A percentile compares a stretch with the other conserved stretches of the same genome.
Evolutionary conservation across 257 asterid genomes (phyloP).

Genomic region (Vinca minor): DNA sequence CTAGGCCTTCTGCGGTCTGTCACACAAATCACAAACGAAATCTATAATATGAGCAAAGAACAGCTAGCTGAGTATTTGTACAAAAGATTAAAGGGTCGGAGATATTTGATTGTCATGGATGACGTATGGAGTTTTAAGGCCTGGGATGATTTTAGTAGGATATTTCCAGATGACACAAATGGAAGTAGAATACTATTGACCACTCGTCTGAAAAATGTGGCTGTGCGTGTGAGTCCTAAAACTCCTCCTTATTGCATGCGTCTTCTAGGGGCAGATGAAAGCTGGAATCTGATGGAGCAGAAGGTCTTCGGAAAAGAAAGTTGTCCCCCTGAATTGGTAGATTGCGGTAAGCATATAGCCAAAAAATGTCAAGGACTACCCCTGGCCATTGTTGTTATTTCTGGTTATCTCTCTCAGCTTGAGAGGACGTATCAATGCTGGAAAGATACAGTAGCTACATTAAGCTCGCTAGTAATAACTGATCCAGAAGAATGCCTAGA

Average conservation of each 20-base stretch:
- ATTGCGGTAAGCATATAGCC: background rate
- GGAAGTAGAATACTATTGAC: background rate
- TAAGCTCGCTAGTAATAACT: background rate
- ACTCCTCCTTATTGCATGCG: slow-evolving; percentile 4
- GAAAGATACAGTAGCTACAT: background rate
- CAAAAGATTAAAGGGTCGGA: background rate
- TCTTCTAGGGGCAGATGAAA: background rate
- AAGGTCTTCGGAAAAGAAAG: background rate
- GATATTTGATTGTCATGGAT: slow-evolving; percentile 3
- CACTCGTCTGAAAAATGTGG: background rate
- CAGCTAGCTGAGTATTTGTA: background rate
- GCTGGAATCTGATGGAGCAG: background rate
- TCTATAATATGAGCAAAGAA: background rate
- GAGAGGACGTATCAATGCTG: background rate
- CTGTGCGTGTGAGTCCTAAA: background rate
- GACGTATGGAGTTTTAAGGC: background rate
- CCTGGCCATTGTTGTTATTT: background rate
- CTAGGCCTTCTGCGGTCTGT: background rate
- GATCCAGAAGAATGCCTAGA: slow-evolving; percentile 10
- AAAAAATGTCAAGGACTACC: slow-evolving; percentile 4
- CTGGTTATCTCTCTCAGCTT: background rate
- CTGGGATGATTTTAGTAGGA: background rate
- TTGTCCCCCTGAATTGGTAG: background rate
- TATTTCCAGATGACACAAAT: slow-evolving; percentile 2
- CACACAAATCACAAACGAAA: background rate